Conservation (phyloP, 106 monocot species). For the Platanthera guangdongensis region DNA sequence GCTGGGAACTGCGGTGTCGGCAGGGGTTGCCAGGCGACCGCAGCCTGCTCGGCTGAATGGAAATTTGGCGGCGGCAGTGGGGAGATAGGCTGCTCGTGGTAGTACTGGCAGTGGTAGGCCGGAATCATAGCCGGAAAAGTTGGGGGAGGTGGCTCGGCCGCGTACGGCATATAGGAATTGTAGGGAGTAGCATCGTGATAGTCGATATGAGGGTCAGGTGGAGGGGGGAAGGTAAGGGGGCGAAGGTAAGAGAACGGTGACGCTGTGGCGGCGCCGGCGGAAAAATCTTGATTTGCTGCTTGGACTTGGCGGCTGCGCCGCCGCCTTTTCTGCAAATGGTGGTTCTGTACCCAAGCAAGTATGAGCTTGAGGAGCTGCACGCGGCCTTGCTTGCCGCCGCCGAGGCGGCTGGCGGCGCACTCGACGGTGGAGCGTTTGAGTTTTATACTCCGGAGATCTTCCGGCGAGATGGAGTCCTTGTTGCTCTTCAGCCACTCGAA, state of each 20-base stretch:
- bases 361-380: conserved; percentile 82
- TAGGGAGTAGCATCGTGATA: neutral
- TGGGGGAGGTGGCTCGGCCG: neutral
- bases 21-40: neutral
- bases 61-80: conserved; percentile 8
- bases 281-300: neutral
- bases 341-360: conserved; percentile 80
- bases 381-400: conserved; percentile 51
- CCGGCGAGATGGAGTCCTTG: conserved; percentile 65
- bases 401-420: conserved; percentile 56
- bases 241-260: neutral
- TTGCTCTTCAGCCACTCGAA: conserved; percentile 84
- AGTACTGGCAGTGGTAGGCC: neutral
- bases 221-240: neutral
- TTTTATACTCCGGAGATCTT: conserved; percentile 70
- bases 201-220: neutral
- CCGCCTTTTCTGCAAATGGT: conserved; percentile 63
- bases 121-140: neutral
- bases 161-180: neutral
- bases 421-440: conserved; percentile 74
- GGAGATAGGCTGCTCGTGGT: neutral
- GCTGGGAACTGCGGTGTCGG: neutral
- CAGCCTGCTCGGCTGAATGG: neutral
- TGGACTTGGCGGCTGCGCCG: neutral
- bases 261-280: neutral